Evolutionary conservation across 179 eudicot genomes (phyloP).

Genomic region (Drosera spatulata): DNA sequence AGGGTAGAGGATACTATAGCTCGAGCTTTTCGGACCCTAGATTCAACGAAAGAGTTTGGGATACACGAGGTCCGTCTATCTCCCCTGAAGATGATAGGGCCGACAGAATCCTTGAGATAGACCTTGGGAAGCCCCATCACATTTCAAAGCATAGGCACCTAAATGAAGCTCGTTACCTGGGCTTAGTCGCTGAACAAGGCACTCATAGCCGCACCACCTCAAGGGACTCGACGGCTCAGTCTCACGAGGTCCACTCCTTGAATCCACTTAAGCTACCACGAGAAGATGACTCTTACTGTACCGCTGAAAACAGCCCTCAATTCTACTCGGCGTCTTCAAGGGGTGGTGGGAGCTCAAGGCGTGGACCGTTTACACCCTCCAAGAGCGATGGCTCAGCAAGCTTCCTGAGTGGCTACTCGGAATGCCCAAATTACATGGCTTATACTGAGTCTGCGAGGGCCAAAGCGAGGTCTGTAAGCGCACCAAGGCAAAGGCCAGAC

Average conservation of each 20-base stretch:
- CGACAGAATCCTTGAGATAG: conserved; percentile 49
- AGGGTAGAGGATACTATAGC: conserved; percentile 11
- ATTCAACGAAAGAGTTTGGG: conserved; percentile 16
- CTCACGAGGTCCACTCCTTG: conserved; percentile 35
- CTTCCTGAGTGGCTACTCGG: conserved; percentile 39
- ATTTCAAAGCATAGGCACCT: conserved; percentile 30
- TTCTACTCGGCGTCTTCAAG: conserved; percentile 21
- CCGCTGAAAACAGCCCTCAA: conserved; percentile 43
- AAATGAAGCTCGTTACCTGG: conserved; percentile 26
- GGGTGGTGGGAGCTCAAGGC: conserved; percentile 23
- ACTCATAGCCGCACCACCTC: conserved; percentile 63
- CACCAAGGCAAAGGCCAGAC: conserved; percentile 56
- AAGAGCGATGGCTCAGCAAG: conserved; percentile 42
- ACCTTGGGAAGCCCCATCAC: conserved; percentile 28
- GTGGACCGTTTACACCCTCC: conserved; percentile 25
- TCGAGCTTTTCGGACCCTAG: conserved; percentile 27
- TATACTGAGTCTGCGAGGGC: conserved; percentile 52
- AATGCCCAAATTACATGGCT: conserved; percentile 59
- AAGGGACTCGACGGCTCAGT: conserved; percentile 49
- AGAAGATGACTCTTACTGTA: conserved; percentile 31
- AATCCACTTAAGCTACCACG: conserved; percentile 21
- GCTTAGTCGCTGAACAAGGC: conserved; percentile 31
- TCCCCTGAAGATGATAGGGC: conserved; percentile 29
- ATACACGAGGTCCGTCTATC: conserved; percentile 8
- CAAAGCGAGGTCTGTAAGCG: conserved; percentile 56